Evolutionary conservation across 768 basidiomycete genomes (phyloP).

Genomic region (Infundibulicybe gibba): DNA sequence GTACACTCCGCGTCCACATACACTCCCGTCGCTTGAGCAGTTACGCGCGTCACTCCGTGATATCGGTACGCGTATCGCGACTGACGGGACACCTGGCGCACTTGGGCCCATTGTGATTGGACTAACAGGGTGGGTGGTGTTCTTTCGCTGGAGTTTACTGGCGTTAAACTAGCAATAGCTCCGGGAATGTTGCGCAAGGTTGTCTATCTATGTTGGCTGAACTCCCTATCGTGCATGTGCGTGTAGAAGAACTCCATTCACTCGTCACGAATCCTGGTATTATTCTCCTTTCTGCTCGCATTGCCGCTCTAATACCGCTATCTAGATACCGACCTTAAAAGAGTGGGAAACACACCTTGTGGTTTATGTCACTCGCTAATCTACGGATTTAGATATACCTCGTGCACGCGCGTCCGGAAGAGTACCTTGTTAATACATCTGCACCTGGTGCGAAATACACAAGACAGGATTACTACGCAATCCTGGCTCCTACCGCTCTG

Average conservation of each 20-base stretch:
- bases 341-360: constrained; percentile 31
- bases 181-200: constrained; percentile 81
- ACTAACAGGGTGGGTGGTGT: constrained; percentile 64
- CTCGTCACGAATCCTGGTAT: constrained; percentile 53
- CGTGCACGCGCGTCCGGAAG: constrained; percentile 62
- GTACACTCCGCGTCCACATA: constrained; percentile 82
- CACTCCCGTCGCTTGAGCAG: constrained; percentile 51
- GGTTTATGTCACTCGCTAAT: neutral
- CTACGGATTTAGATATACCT: constrained; percentile 60
- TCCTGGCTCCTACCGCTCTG: constrained; percentile 61
- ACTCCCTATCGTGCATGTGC: constrained; percentile 60
- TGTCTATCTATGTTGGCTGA: constrained; percentile 68
- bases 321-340: constrained; percentile 52
- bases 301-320: neutral
- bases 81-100: constrained; percentile 54
- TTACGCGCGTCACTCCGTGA: constrained; percentile 51
- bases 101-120: constrained; percentile 81
- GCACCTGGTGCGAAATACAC: constrained; percentile 53
- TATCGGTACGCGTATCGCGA: constrained; percentile 53
- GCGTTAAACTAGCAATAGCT: constrained; percentile 33
- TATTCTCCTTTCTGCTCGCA: constrained; percentile 6
- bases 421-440: constrained; percentile 56
- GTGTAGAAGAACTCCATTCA: constrained; percentile 49
- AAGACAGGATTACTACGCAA: constrained; percentile 70
- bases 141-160: neutral